A percentile compares a stretch with the other conserved stretches of the same genome.
Evolutionary conservation across 2,329 filamentous ascomycete genomes (phyloP).

Genomic region (Penicillium sp.): DNA sequence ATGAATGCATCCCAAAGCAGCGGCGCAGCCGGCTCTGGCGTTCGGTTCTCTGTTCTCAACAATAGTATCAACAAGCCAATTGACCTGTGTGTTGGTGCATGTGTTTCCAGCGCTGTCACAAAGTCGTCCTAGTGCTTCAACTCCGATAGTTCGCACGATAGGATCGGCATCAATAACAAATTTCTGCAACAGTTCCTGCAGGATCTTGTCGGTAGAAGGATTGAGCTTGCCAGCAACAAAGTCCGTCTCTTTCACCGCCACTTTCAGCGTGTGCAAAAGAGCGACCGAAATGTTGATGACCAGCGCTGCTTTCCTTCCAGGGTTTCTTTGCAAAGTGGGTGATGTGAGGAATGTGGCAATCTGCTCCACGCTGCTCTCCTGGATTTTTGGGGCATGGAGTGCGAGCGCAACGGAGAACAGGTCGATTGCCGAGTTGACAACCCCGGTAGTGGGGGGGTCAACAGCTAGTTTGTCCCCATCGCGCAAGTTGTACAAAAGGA

Average conservation of each 20-base stretch:
- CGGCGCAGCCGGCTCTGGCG: constrained; percentile 89
- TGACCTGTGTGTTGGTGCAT: constrained; percentile 88
- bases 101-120: constrained; percentile 83
- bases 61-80: constrained; percentile 89
- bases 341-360: constrained; percentile 87
- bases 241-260: constrained; percentile 77
- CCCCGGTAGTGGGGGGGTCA: constrained; percentile 85
- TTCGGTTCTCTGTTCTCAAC: constrained; percentile 91
- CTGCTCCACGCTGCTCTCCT: constrained; percentile 94
- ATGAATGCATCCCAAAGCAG: constrained; percentile 90
- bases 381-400: constrained; percentile 84
- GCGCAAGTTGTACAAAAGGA: constrained; percentile 68
- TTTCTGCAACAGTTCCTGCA: constrained; percentile 71
- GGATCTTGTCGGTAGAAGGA: constrained; percentile 72
- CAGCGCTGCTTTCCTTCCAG: constrained; percentile 85
- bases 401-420: constrained; percentile 91
- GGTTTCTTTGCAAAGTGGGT: constrained; percentile 76
- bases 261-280: constrained; percentile 76
- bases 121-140: constrained; percentile 80
- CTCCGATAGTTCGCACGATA: constrained; percentile 81
- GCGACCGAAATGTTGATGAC: constrained; percentile 86
- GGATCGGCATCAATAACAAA: constrained; percentile 84
- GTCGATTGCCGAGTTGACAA: constrained; percentile 91
- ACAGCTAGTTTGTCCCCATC: constrained; percentile 56
- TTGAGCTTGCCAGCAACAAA: constrained; percentile 73